Evolutionary conservation across 768 basidiomycete genomes (phyloP).

Genomic region (Mycena galericulata): DNA sequence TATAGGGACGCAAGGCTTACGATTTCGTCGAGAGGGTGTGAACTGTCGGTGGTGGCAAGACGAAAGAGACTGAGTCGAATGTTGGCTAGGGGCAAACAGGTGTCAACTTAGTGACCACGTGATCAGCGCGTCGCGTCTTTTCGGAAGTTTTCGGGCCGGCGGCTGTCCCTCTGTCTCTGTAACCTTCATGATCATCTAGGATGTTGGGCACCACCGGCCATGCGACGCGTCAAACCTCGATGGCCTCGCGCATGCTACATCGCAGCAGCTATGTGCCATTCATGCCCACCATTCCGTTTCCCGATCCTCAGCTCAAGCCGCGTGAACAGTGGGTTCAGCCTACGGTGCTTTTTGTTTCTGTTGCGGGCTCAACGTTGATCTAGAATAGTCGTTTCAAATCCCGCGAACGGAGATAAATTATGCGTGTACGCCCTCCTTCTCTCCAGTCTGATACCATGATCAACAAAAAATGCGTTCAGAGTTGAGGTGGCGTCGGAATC

Average conservation of each 20-base stretch:
- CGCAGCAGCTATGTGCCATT: slow-evolving; percentile 23
- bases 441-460: background rate
- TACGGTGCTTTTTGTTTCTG: too few relatives aligned
- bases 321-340: slow-evolving; percentile 28
- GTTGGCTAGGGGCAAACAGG: background rate
- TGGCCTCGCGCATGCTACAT: slow-evolving; percentile 10
- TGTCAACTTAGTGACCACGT: slow-evolving; percentile 1
- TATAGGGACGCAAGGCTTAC: too few relatives aligned
- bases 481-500: slow-evolving; percentile 64
- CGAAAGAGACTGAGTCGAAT: slow-evolving; percentile 7
- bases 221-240: slow-evolving; percentile 15
- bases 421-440: slow-evolving; percentile 59
- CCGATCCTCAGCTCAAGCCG: slow-evolving; percentile 25
- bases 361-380: slow-evolving; percentile 42
- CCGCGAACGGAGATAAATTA: slow-evolving; percentile 72
- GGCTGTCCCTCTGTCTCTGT: background rate
- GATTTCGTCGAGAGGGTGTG: too few relatives aligned
- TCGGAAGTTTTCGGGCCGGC: background rate
- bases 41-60: slow-evolving; percentile 29
- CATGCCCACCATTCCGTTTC: slow-evolving; percentile 22
- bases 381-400: slow-evolving; percentile 66
- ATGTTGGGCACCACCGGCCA: slow-evolving; percentile 1
- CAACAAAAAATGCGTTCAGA: slow-evolving; percentile 46
- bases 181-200: background rate
- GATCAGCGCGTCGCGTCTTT: slow-evolving; percentile 3